These are phyloP conservation scores for Lasiosphaeria ovina DNA, from an alignment of 495 filamentous ascomycete genomes.

Conservation along the genomic window DNA sequence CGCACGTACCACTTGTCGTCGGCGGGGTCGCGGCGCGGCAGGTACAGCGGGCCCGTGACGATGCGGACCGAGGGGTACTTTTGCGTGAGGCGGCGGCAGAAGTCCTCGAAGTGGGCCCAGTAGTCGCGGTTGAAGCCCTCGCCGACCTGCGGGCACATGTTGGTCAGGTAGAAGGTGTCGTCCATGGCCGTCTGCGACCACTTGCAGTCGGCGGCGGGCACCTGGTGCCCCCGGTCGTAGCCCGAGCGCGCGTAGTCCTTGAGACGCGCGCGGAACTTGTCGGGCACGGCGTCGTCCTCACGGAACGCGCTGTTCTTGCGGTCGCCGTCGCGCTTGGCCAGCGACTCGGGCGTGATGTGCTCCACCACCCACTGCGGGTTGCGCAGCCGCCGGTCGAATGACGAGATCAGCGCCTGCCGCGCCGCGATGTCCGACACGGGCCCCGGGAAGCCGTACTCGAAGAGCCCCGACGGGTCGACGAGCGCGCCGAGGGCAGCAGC, in stretches of 20 bases:
- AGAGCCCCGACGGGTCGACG: conserved; percentile 84
- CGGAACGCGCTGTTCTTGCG: conserved; percentile 78
- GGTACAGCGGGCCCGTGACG: conserved; percentile 90
- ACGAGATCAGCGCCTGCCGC: conserved; percentile 70
- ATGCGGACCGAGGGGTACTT: conserved; percentile 86
- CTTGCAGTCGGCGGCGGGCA: conserved; percentile 95
- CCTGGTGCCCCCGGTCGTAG: conserved; percentile 96
- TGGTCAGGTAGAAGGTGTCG: conserved; percentile 84
- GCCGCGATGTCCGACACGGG: conserved; percentile 79
- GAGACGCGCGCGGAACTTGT: conserved; percentile 83
- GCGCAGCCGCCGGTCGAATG: conserved; percentile 85
- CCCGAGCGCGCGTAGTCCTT: conserved; percentile 91
- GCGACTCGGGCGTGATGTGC: conserved; percentile 91
- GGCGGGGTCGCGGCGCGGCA: conserved; percentile 68
- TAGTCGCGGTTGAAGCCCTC: conserved; percentile 98
- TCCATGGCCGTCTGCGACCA: conserved; percentile 94
- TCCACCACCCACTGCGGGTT: conserved; percentile 96
- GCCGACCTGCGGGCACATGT: conserved; percentile 98
- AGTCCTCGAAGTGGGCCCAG: conserved; percentile 98
- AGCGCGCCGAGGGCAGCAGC: conserved; percentile 38
- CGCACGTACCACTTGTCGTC: conserved; percentile 93
- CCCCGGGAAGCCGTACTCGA: conserved; percentile 96
- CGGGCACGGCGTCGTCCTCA: conserved; percentile 77
- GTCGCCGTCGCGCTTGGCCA: conserved; percentile 72
- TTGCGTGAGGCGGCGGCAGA: conserved; percentile 76